These are phyloP conservation scores for Caryopteris hybrid DNA, from an alignment of 305 asterid genomes.

Conservation along the genomic window DNA sequence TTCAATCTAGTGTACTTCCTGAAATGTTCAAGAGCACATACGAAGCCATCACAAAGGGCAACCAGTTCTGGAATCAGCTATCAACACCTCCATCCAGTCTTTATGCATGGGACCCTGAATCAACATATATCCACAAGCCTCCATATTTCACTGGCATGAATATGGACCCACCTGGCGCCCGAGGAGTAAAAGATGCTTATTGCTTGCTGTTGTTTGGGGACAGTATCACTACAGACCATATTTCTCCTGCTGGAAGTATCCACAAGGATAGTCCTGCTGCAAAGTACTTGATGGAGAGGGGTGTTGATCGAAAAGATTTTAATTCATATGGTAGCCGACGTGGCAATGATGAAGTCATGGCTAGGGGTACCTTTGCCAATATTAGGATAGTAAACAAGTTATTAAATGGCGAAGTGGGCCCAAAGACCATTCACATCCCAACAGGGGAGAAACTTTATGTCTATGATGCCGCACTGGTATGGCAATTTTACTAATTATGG, in stretches of 20 bases:
- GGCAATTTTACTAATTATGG: conserved; percentile 15
- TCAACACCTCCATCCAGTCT: conserved; percentile 70
- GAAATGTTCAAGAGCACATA: conserved; percentile 92
- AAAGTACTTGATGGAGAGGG: conserved; percentile 65
- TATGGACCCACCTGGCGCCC: conserved; percentile 82
- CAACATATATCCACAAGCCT: conserved; percentile 92
- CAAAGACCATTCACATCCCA: conserved; percentile 83
- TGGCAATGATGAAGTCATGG: conserved; percentile 95
- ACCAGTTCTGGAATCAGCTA: conserved; percentile 70
- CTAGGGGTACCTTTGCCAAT: conserved; percentile 93
- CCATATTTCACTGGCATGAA: conserved; percentile 85
- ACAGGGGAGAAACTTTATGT: conserved; percentile 73
- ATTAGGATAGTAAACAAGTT: conserved; percentile 78
- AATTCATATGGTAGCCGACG: conserved; percentile 96
- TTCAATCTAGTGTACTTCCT: conserved; percentile 90
- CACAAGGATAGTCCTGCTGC: conserved; percentile 94
- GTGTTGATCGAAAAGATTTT: conserved; percentile 77
- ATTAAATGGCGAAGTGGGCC: conserved; percentile 84
- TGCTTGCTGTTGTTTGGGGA: conserved; percentile 87
- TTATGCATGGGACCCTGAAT: conserved; percentile 66
- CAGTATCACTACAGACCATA: conserved; percentile 94
- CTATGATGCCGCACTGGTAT: conserved; percentile 82
- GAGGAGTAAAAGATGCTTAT: conserved; percentile 76
- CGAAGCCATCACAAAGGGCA: conserved; percentile 81
- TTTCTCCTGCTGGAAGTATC: conserved; percentile 96